Evolutionary conservation across 805 yeast genomes (phyloP).

Genomic region (Isabelozyma rhagii): DNA sequence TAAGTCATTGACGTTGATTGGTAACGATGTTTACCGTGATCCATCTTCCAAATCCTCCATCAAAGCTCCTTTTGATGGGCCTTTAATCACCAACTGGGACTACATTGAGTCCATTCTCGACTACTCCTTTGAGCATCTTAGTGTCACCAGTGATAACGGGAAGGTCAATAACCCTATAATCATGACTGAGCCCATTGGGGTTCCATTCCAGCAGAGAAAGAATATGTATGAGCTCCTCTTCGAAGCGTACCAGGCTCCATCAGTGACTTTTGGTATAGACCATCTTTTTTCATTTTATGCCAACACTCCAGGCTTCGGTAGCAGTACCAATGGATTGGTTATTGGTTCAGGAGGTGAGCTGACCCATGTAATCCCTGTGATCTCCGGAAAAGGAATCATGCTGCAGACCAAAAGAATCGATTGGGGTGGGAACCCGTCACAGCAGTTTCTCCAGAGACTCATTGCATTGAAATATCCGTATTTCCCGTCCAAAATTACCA

Average conservation of each 20-base stretch:
- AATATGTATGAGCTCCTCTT: constrained; percentile 79
- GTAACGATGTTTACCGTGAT: constrained; percentile 78
- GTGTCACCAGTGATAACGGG: constrained; percentile 49
- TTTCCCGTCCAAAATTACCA: constrained; percentile 73
- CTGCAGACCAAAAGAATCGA: constrained; percentile 75
- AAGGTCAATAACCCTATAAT: constrained; percentile 74
- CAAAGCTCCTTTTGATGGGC: constrained; percentile 83
- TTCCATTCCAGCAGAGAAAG: constrained; percentile 66
- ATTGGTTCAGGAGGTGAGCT: constrained; percentile 81
- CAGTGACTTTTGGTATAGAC: constrained; percentile 79
- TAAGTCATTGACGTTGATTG: constrained; percentile 66
- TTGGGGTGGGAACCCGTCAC: constrained; percentile 85
- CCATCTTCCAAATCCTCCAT: constrained; percentile 64
- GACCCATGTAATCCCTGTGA: constrained; percentile 78
- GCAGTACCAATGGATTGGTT: constrained; percentile 57
- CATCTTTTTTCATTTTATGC: constrained; percentile 72
- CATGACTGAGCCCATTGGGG: constrained; percentile 73
- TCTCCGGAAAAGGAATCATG: constrained; percentile 64
- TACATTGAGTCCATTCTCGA: constrained; percentile 78
- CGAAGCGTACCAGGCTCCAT: constrained; percentile 76
- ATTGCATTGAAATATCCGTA: constrained; percentile 84
- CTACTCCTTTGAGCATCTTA: constrained; percentile 76
- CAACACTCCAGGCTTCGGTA: constrained; percentile 40
- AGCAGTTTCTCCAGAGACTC: constrained; percentile 57
- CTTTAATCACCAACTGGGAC: constrained; percentile 90